A percentile compares a stretch with the other conserved stretches of the same genome.
These are phyloP conservation scores for Knoxia roxburghii DNA, from an alignment of 257 asterid species.

Conservation along the genomic window DNA sequence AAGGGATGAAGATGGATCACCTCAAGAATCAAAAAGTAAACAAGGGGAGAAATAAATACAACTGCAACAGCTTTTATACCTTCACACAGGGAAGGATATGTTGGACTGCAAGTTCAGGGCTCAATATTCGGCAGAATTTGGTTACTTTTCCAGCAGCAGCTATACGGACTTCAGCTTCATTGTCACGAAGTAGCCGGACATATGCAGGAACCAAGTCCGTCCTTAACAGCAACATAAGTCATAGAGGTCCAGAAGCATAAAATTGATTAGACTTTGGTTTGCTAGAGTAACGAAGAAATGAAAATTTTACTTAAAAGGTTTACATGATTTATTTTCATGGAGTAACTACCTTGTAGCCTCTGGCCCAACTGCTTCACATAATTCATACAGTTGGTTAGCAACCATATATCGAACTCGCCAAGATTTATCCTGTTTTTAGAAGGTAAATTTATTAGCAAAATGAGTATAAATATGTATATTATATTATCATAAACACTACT, in stretches of 20 bases:
- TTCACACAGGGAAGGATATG: slow-evolving; percentile 40
- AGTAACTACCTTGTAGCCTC: slow-evolving; percentile 35
- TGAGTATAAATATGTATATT: background rate
- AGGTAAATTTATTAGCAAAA: background rate
- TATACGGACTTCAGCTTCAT: slow-evolving; percentile 46
- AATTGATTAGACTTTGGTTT: background rate
- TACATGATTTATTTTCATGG: background rate
- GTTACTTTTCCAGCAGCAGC: slow-evolving; percentile 48
- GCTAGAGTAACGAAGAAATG: background rate
- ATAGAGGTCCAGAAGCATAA: slow-evolving; percentile 5
- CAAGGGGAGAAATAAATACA: slow-evolving; percentile 2
- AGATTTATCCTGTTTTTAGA: slow-evolving; percentile 32
- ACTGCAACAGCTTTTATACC: slow-evolving; percentile 23
- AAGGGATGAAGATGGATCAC: background rate
- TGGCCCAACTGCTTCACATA: slow-evolving; percentile 46
- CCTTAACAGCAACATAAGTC: slow-evolving; percentile 18
- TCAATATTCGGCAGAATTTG: slow-evolving; percentile 35
- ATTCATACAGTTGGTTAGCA: slow-evolving; percentile 39
- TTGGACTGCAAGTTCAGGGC: slow-evolving; percentile 36
- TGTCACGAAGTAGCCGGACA: slow-evolving; percentile 41
- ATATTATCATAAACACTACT: background rate
- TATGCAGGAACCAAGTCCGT: slow-evolving; percentile 41
- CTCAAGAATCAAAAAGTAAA: background rate
- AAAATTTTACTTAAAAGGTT: background rate
- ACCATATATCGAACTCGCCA: slow-evolving; percentile 47